Evolutionary conservation across 805 yeast species (phyloP).

Genomic region (Babjeviella inositovora): DNA sequence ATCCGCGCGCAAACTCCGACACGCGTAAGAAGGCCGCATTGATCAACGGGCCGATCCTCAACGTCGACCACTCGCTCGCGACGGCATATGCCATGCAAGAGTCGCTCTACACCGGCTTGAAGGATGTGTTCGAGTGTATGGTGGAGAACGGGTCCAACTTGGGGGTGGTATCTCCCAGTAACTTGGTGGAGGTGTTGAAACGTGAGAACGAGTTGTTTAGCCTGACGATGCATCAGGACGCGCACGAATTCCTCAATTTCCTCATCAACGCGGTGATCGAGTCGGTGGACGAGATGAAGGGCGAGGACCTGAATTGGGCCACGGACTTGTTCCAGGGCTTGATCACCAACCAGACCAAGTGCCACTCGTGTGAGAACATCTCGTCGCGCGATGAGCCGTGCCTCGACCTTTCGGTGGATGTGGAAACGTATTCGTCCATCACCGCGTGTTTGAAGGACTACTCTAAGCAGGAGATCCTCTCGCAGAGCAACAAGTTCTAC

Average conservation of each 20-base stretch:
- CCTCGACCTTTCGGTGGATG: slow-evolving; percentile 73
- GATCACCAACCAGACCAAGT: slow-evolving; percentile 75
- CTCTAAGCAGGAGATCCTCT: slow-evolving; percentile 71
- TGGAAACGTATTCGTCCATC: slow-evolving; percentile 59
- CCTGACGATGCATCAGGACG: slow-evolving; percentile 94
- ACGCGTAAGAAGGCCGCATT: slow-evolving; percentile 67
- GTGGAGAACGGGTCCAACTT: slow-evolving; percentile 48
- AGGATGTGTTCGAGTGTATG: slow-evolving; percentile 78
- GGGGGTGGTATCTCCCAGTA: slow-evolving; percentile 77
- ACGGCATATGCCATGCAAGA: slow-evolving; percentile 30
- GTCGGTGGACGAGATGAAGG: slow-evolving; percentile 29
- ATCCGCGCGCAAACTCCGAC: slow-evolving; percentile 36
- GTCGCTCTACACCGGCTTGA: slow-evolving; percentile 47
- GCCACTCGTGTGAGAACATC: slow-evolving; percentile 75
- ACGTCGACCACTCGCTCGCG: slow-evolving; percentile 54
- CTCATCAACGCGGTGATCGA: slow-evolving; percentile 55
- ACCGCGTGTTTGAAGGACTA: slow-evolving; percentile 71
- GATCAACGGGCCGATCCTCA: slow-evolving; percentile 68
- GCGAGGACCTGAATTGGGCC: slow-evolving; percentile 25
- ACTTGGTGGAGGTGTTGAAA: slow-evolving; percentile 61
- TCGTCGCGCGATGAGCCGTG: slow-evolving; percentile 77
- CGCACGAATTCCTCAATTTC: slow-evolving; percentile 90
- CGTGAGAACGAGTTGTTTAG: slow-evolving; percentile 74
- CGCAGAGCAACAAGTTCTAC: slow-evolving; percentile 79
- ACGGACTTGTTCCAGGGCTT: slow-evolving; percentile 71